A percentile compares a stretch with the other conserved stretches of the same genome.
These are phyloP conservation scores for Solanum chiquidenum DNA, from an alignment of 257 asterid genomes.

Conservation along the genomic window DNA sequence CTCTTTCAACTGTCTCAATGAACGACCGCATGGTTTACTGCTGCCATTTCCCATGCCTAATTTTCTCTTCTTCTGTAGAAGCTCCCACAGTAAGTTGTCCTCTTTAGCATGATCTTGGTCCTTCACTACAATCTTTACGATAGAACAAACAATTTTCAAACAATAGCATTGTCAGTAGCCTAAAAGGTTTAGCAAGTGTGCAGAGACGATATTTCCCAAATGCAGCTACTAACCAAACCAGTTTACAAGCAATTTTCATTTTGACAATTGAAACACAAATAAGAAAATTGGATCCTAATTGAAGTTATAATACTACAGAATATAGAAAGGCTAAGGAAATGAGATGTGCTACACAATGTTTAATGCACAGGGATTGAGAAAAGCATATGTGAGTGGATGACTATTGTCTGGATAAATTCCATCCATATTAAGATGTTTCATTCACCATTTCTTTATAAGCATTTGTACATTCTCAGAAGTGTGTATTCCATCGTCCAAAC, in stretches of 20 bases:
- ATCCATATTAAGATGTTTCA: background rate
- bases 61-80: constrained; percentile 50
- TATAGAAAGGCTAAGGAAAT: too few species aligned
- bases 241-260: background rate
- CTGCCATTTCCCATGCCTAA: constrained; percentile 18
- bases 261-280: background rate
- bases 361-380: background rate
- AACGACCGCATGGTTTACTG: constrained; percentile 17
- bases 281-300: background rate
- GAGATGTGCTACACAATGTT: background rate
- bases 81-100: constrained; percentile 44
- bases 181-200: background rate
- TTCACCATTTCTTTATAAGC: background rate
- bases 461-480: background rate
- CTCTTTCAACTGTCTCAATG: constrained; percentile 13
- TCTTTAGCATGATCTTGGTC: constrained; percentile 39
- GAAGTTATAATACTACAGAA: background rate
- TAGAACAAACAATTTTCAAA: background rate
- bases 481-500: background rate
- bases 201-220: background rate
- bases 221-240: background rate
- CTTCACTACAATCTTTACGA: constrained; percentile 6
- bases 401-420: background rate
- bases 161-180: background rate
- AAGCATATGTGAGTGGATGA: background rate